Conservation (phyloP, 208 protist species). For the Acanthamoeba sp. region DNA sequence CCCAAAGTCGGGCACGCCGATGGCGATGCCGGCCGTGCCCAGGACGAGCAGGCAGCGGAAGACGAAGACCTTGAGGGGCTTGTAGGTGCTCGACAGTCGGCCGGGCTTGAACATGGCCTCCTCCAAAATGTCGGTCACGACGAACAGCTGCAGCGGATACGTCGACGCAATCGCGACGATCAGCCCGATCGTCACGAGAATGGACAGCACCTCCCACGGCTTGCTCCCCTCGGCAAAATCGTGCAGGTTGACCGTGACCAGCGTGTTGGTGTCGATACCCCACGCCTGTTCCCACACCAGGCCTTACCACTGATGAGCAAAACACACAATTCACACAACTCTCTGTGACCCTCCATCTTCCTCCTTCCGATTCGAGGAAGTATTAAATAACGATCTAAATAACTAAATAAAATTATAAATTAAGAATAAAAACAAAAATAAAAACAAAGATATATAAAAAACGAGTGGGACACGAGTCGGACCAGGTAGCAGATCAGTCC, state of each 20-base stretch:
- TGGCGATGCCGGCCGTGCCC: constrained; percentile 48
- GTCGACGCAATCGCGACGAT: constrained; percentile 59
- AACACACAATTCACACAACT: too few relatives aligned
- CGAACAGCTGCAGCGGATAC: constrained; percentile 75
- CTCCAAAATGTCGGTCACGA: constrained; percentile 74
- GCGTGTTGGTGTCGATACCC: constrained; percentile 50
- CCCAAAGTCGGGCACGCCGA: constrained; percentile 73
- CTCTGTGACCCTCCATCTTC: too few relatives aligned
- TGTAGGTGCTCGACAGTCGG: constrained; percentile 29
- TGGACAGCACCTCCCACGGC: constrained; percentile 66
- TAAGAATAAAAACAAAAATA: too few relatives aligned
- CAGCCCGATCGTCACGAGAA: constrained; percentile 44
- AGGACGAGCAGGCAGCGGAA: constrained; percentile 69
- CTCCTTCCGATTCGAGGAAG: too few relatives aligned
- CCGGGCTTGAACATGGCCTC: constrained; percentile 74
- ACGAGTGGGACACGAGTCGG: background rate
- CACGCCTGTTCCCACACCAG: background rate
- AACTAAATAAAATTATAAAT: too few relatives aligned
- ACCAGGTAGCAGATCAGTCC: constrained; percentile 74
- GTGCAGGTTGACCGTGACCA: constrained; percentile 74
- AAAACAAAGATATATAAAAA: background rate
- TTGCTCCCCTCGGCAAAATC: constrained; percentile 76
- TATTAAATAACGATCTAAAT: too few relatives aligned
- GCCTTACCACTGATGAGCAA: too few relatives aligned
- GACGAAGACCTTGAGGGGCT: constrained; percentile 39